These are phyloP conservation scores for Multifurca ochricompacta DNA, from an alignment of 768 basidiomycete genomes.

Conservation along the genomic window DNA sequence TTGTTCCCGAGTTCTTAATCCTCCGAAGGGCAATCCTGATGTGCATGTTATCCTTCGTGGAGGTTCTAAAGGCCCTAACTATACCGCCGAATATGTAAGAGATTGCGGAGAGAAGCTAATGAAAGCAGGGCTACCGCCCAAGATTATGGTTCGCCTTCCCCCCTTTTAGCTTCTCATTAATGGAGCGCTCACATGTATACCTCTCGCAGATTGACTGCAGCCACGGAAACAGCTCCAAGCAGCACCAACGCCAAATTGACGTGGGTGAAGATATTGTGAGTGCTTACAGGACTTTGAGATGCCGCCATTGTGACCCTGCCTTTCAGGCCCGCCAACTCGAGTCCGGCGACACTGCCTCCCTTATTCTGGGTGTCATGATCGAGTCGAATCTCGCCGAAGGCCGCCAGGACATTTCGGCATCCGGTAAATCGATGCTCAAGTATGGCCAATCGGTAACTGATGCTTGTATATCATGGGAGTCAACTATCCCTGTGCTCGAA, in stretches of 20 bases:
- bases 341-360: constrained; percentile 55
- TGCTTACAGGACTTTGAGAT: constrained; percentile 11
- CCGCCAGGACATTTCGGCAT: constrained; percentile 72
- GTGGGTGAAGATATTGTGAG: constrained; percentile 87
- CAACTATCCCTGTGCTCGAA: constrained; percentile 74
- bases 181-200: not conserved
- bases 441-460: constrained; percentile 88
- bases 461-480: constrained; percentile 86
- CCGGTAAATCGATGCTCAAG: constrained; percentile 62
- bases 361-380: constrained; percentile 92
- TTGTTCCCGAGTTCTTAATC: not conserved
- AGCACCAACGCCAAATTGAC: constrained; percentile 79
- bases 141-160: constrained; percentile 66
- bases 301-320: constrained; percentile 19
- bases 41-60: constrained; percentile 95
- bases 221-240: constrained; percentile 92
- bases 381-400: constrained; percentile 89
- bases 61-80: constrained; percentile 86
- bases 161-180: not conserved
- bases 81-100: constrained; percentile 66
- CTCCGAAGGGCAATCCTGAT: constrained; percentile 69
- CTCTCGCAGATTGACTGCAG: constrained; percentile 80
- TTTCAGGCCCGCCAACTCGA: constrained; percentile 64
- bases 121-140: constrained; percentile 71
- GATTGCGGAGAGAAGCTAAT: constrained; percentile 64